These are phyloP conservation scores for Blastomyces emzantsi DNA, from an alignment of 2,329 filamentous ascomycete species.

Conservation along the genomic window DNA sequence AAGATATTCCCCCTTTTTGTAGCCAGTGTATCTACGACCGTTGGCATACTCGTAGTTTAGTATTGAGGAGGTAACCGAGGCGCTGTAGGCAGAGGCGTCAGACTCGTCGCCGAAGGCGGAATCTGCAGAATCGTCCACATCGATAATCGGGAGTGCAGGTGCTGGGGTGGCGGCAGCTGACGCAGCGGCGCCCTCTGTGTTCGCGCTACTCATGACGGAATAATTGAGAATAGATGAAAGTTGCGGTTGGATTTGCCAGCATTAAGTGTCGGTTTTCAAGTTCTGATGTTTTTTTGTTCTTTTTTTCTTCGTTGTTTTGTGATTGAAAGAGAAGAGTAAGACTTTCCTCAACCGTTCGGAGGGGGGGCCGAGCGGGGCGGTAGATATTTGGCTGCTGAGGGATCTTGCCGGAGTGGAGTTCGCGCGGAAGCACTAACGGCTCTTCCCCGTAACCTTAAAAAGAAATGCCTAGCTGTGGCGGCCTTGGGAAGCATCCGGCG, in stretches of 20 bases:
- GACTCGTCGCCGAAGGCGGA: conserved; percentile 2
- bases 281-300: background rate
- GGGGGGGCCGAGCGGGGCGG: no score
- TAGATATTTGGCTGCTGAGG: background rate
- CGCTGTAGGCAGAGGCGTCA: conserved; percentile 1
- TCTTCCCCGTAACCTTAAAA: background rate
- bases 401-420: background rate
- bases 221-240: background rate
- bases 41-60: conserved; percentile 32
- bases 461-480: no score
- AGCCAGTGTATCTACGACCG: conserved; percentile 32
- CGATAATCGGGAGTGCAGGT: background rate
- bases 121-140: background rate
- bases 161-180: background rate
- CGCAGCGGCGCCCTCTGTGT: background rate
- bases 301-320: no score
- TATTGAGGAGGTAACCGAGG: conserved; percentile 23
- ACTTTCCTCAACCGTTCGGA: no score
- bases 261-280: background rate
- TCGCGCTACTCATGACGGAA: background rate
- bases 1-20: conserved; percentile 20
- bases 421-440: background rate
- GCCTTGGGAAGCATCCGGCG: no score
- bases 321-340: no score
- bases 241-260: background rate